Conservation (phyloP, 257 asterid species). For the Rubia yunnanensis region DNA sequence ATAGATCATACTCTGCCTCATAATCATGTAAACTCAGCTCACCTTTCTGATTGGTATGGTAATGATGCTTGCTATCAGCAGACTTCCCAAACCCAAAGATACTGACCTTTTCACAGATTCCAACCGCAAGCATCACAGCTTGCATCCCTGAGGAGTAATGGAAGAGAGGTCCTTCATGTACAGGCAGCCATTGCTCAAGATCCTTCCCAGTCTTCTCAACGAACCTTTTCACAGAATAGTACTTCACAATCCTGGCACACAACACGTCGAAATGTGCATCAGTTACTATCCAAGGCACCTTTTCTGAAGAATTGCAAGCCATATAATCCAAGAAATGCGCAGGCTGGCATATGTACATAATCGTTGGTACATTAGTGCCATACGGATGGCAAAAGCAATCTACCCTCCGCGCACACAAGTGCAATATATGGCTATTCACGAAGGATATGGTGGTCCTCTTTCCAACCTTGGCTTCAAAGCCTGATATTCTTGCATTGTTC, state of each 20-base stretch:
- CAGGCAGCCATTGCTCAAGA: conserved; percentile 52
- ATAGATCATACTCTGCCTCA: conserved; percentile 86
- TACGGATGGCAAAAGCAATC: conserved; percentile 93
- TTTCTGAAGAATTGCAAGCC: conserved; percentile 70
- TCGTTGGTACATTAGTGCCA: conserved; percentile 55
- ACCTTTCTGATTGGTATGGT: conserved; percentile 75
- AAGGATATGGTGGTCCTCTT: conserved; percentile 67
- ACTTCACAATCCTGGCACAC: conserved; percentile 73
- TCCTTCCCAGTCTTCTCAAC: conserved; percentile 39
- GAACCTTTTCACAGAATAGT: conserved; percentile 64
- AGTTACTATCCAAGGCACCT: conserved; percentile 56
- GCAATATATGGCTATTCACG: conserved; percentile 81
- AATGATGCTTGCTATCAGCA: conserved; percentile 61
- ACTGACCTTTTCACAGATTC: conserved; percentile 76
- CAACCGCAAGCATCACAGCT: conserved; percentile 80
- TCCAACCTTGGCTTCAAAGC: conserved; percentile 64
- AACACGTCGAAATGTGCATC: conserved; percentile 64
- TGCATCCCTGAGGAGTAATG: conserved; percentile 98
- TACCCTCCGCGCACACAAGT: conserved; percentile 61
- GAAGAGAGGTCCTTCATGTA: conserved; percentile 63
- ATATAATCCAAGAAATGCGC: conserved; percentile 76
- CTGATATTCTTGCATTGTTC: conserved; percentile 62
- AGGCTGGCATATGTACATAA: conserved; percentile 86
- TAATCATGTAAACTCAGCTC: conserved; percentile 88
- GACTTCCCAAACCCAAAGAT: conserved; percentile 87